Evolutionary conservation across 2,329 filamentous ascomycete species (phyloP).

Genomic region (Epichloe gansuensis): DNA sequence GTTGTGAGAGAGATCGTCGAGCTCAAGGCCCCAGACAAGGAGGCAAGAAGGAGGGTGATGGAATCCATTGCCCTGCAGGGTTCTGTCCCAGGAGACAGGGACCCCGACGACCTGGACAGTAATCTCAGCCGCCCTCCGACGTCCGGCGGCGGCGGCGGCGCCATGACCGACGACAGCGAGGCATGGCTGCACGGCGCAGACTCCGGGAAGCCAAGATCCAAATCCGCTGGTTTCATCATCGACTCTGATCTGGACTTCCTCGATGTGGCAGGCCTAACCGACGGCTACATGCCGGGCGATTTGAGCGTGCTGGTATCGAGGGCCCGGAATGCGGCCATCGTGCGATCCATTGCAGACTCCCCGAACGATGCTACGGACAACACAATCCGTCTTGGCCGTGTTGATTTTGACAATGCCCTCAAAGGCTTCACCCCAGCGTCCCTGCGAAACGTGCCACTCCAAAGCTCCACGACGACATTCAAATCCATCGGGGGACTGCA

Average conservation of each 20-base stretch:
- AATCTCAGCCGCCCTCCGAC: conserved; percentile 44
- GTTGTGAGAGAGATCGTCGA: conserved; percentile 84
- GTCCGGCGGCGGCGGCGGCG: conserved; percentile 33
- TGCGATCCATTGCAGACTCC: conserved; percentile 56
- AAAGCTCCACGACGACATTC: conserved; percentile 86
- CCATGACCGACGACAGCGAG: conserved; percentile 34
- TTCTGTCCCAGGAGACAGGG: conserved; percentile 25
- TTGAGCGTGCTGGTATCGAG: conserved; percentile 73
- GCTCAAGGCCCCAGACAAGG: conserved; percentile 85
- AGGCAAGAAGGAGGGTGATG: conserved; percentile 69
- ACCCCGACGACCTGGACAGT: conserved; percentile 22
- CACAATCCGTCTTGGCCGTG: conserved; percentile 50
- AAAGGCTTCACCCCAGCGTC: conserved; percentile 93
- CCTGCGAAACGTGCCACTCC: conserved; percentile 83
- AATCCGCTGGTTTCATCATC: conserved; percentile 53
- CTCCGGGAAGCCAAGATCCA: conserved; percentile 23
- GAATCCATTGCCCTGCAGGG: conserved; percentile 59
- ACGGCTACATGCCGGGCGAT: conserved; percentile 97
- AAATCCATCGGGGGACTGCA: conserved; percentile 79
- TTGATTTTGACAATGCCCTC: conserved; percentile 73
- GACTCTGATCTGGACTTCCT: conserved; percentile 75
- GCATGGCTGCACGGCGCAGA: conserved; percentile 69
- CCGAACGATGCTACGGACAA: conserved; percentile 31
- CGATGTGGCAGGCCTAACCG: conserved; percentile 83
- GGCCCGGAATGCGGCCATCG: conserved; percentile 83